phyloP scores from a whole-genome alignment of 2,329 filamentous ascomycete species.

The Albifimbria verrucaria region DNA sequence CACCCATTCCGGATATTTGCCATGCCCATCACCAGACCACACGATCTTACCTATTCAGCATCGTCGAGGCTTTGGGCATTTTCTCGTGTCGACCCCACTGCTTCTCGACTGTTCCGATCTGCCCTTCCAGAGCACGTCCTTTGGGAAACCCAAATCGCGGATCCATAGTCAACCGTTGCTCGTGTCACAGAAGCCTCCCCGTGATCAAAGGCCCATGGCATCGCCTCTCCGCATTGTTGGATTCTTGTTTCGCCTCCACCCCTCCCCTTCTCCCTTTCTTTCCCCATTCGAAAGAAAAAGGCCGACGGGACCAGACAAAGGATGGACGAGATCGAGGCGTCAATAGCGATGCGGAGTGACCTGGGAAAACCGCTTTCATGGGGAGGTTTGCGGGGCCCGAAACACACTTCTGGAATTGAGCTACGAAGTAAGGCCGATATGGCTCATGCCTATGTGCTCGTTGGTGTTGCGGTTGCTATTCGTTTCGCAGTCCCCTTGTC shows the following conservation, averaged over 20 bases:
- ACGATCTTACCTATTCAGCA: background rate
- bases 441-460: background rate
- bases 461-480: background rate
- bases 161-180: background rate
- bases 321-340: too few relatives aligned
- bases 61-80: background rate
- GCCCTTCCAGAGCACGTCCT: too few relatives aligned
- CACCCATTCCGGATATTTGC: background rate
- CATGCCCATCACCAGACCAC: background rate
- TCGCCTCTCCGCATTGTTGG: background rate
- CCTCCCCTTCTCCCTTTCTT: background rate
- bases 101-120: background rate
- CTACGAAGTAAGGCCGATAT: slow-evolving; percentile 3
- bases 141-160: too few relatives aligned
- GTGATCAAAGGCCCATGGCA: too few relatives aligned
- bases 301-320: too few relatives aligned
- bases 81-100: background rate
- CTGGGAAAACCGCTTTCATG: background rate
- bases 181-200: background rate
- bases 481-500: background rate
- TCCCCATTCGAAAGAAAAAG: background rate
- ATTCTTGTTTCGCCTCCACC: background rate
- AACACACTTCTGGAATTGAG: slow-evolving; percentile 1
- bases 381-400: background rate
- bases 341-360: background rate